These are phyloP conservation scores for Mycena sanguinolenta DNA, from an alignment of 768 basidiomycete species.

Conservation along the genomic window DNA sequence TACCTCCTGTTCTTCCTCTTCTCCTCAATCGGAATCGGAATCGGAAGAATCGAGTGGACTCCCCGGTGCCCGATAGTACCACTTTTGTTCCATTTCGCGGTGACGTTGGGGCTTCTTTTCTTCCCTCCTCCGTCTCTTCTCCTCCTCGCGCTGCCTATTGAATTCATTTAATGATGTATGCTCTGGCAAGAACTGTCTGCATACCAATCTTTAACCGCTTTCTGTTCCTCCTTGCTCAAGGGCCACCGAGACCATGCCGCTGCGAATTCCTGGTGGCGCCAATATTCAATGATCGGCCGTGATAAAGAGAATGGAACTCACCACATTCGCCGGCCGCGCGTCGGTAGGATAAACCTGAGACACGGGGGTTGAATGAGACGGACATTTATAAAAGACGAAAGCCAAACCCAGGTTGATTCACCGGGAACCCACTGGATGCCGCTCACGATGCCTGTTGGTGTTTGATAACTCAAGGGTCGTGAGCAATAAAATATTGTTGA, in stretches of 20 bases:
- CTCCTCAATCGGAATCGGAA: no score
- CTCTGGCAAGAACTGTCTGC: conserved; percentile 9
- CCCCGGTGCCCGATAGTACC: no score
- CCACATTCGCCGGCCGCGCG: conserved; percentile 70
- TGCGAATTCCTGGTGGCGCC: conserved; percentile 64
- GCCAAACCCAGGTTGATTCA: no score
- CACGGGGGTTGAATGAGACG: no score
- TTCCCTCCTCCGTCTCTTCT: conserved; percentile 59
- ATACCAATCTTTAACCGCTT: conserved; percentile 61
- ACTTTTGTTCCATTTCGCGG: conserved; percentile 63
- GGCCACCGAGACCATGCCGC: conserved; percentile 67
- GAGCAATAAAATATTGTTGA: conserved; percentile 28
- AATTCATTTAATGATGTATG: not conserved
- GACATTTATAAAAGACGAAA: no score
- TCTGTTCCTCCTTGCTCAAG: conserved; percentile 56
- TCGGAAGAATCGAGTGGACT: no score
- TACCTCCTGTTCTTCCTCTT: no score
- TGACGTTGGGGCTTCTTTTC: conserved; percentile 62
- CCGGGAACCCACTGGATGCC: conserved; percentile 62
- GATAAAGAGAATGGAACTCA: conserved; percentile 46
- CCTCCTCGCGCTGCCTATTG: conserved; percentile 63
- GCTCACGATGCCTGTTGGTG: conserved; percentile 51
- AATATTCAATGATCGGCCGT: conserved; percentile 13
- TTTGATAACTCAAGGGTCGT: conserved; percentile 72
- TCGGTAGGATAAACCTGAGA: conserved; percentile 70